Base-by-base conservation (phyloP, 2,329 filamentous ascomycete genomes). In the Colletotrichum noveboracense region DNA sequence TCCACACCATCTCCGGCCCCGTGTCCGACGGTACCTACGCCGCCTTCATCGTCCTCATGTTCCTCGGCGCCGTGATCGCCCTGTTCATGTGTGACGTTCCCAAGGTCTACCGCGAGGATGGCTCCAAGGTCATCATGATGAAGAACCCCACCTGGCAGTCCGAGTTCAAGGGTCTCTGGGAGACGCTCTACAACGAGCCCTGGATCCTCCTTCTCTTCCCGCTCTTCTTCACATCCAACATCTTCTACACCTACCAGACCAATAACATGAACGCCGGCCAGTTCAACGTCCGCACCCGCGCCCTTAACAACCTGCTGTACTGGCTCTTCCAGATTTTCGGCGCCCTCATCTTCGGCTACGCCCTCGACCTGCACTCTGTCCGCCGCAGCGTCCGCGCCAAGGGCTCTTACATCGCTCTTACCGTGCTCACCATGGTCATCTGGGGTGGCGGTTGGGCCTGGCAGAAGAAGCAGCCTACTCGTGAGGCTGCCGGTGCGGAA, bases 91-190 rank as follows among this genome's bases (percentile, higher is more conserved):
- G 92, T 80, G 92, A 97, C 80, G 94, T 94, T 48, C 90, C 90
- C 79, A 90, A 92, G 71, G 91, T 98, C 77, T 87, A 94, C 78
- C 95, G 96, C 76, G 88, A 90, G 48, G 95, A 98, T 82, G 95
- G 95, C 74, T 94, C 94, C 74, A 90, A 92, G 75, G 92, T 98
- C 81, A 95, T 98, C 77, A 85, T 96, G 77, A 97, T 96, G 94
- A 96, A 97, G 88, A 94, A 97, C 84, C 96, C 96, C 5, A 94
- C 94, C 67, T 97, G 94, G 94, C 91, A 91, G 81, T 93, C 94
- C 5, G 96, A 98, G 85, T 84, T 98, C 76, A 78, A 90, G 21
- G 96, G 96, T 71, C 91, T 98, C 4, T 93, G 89, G 84, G 90
- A 97, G 83, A 95, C 94, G 1, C 85, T 98, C 72, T 85, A 86